Evolutionary conservation across 2,329 filamentous ascomycete genomes (phyloP), one percentile per base, ranked within the genome.

Genomic region (Aspergillus calidoustus): DNA sequence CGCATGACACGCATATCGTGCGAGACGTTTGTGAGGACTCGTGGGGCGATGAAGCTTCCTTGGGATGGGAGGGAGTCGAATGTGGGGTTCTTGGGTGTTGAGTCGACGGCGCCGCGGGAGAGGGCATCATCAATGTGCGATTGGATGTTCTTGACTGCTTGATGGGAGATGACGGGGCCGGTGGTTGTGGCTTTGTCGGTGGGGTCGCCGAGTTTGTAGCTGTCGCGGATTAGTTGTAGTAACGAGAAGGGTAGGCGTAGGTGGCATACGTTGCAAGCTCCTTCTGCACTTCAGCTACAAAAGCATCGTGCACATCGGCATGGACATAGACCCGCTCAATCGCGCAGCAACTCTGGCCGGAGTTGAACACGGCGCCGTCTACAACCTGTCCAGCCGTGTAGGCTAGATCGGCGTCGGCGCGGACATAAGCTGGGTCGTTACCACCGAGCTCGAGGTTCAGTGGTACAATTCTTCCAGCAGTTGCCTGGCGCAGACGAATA

Each of bases 381-480:
- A 97, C 93, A 70, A 97, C 92, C 78, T 97, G 91, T 68, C 91
- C 92, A 0, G 93, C 93, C 0, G 90, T 93, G 90, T 92, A 96
- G 57, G 86, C 87, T 57, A 97, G 78, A 72, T 97, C 92, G 0
- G 94, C 92, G 69, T 97, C 93, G 6, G 82, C 82, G 60, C 93
- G 84, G 57, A 97, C 85, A 71, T 97, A 97, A 17, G 93, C 93
- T 3, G 93, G 91, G 73, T 97, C 93, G 72, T 97, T 97, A 67
- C 93, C 93, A 66, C 93, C 93, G 25, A 97, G 87, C 79, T 97
- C 93, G 46, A 97, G 84, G 7, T 92, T 91, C 46, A 97, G 90
- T 58, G 89, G 88, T 66, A 96, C 89, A 52, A 96, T 85, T 47
- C 93, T 88, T 71, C 92, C 90, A 25, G 91, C 86, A 1, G 92